Evolutionary conservation across 495 filamentous ascomycete species (phyloP).

Genomic region (Pyronema domesticum): DNA sequence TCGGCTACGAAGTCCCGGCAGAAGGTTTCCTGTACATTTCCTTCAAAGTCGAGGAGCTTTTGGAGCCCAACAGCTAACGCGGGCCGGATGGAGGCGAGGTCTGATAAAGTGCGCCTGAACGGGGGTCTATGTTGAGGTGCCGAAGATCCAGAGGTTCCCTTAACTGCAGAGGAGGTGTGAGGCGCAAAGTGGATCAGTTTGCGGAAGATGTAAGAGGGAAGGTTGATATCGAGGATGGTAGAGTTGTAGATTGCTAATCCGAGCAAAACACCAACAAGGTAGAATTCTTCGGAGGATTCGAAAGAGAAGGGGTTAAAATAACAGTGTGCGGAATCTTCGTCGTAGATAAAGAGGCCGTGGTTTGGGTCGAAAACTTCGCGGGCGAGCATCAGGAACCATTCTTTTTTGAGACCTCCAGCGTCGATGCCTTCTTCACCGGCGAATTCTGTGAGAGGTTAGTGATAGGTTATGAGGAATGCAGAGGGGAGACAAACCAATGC

Average conservation of each 20-base stretch:
- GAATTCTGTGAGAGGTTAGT: conserved; percentile 35
- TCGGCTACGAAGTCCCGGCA: conserved; percentile 70
- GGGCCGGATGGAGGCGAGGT: conserved; percentile 72
- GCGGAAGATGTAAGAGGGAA: conserved; percentile 85
- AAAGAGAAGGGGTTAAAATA: conserved; percentile 91
- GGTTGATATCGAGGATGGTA: conserved; percentile 76
- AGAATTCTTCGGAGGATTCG: conserved; percentile 87
- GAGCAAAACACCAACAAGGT: conserved; percentile 72
- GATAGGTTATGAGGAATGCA: neutral
- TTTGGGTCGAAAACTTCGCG: conserved; percentile 84
- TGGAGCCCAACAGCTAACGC: conserved; percentile 57
- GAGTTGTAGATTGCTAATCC: conserved; percentile 94
- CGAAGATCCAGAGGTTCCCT: conserved; percentile 31
- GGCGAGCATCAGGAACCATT: conserved; percentile 88
- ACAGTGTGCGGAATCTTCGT: conserved; percentile 84
- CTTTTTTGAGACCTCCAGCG: conserved; percentile 78
- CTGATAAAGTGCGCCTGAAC: conserved; percentile 60
- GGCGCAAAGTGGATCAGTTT: conserved; percentile 47
- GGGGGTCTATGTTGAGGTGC: conserved; percentile 34
- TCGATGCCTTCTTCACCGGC: conserved; percentile 81
- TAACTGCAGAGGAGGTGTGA: conserved; percentile 38
- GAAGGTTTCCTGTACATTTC: conserved; percentile 66
- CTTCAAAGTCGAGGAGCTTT: conserved; percentile 64
- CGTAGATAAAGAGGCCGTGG: conserved; percentile 79
- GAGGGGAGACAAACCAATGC: conserved; percentile 31